Conservation (phyloP, 768 basidiomycete genomes). For the Lactarius hengduanensis region DNA sequence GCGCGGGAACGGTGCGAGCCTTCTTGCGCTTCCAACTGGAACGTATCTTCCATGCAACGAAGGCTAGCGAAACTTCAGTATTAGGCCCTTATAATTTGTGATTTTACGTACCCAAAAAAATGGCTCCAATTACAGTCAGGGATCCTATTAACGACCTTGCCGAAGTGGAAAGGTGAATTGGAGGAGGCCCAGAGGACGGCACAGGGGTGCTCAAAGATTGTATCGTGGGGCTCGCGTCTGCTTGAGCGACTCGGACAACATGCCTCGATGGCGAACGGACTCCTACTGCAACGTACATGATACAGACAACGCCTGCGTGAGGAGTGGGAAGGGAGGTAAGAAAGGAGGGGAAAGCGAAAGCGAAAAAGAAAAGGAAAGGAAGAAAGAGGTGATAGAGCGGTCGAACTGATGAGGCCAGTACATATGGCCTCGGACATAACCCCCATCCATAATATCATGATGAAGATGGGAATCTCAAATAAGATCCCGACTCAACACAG, state of each 20-base stretch:
- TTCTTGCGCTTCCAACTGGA: constrained; percentile 18
- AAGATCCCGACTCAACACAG: neutral
- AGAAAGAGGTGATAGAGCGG: constrained; percentile 4
- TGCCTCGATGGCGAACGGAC: constrained; percentile 20
- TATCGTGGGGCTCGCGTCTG: neutral
- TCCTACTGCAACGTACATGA: constrained; percentile 14
- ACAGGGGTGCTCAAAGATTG: constrained; percentile 7
- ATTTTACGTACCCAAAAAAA: constrained; percentile 29
- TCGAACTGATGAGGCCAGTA: neutral
- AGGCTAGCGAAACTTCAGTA: constrained; percentile 15
- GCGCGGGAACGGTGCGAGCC: neutral
- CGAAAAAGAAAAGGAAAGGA: constrained; percentile 10
- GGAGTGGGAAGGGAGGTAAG: constrained; percentile 27
- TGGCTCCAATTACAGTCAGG: constrained; percentile 33
- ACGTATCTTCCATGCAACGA: constrained; percentile 29
- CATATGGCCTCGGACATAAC: neutral
- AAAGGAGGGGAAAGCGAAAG: neutral
- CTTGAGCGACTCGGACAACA: constrained; percentile 18
- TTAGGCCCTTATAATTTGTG: neutral
- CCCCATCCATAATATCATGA: neutral
- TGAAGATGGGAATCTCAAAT: neutral
- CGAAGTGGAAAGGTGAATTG: constrained; percentile 28
- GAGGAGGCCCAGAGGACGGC: neutral
- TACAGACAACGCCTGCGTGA: constrained; percentile 16
- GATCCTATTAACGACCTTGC: constrained; percentile 32